Conservation (phyloP, 495 filamentous ascomycete species). For the Penicillium fimorum region DNA sequence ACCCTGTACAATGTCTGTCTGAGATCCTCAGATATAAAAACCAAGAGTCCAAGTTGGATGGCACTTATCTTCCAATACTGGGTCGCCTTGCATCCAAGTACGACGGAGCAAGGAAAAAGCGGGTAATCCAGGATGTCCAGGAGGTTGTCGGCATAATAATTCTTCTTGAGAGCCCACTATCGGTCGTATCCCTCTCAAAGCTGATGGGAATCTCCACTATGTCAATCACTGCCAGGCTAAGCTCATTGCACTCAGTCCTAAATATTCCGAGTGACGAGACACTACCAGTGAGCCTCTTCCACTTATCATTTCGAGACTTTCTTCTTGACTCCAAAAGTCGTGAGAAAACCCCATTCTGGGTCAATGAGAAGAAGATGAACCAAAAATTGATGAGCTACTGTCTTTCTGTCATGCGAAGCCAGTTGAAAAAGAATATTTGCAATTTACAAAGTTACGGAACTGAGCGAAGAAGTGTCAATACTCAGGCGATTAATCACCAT, state of each 20-base stretch:
- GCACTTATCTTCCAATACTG: slow-evolving; percentile 28
- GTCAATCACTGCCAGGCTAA: not conserved
- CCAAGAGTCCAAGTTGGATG: slow-evolving; percentile 18
- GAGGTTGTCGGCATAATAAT: slow-evolving; percentile 17
- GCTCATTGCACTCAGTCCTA: slow-evolving; percentile 15
- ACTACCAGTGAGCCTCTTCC: slow-evolving; percentile 3
- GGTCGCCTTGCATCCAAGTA: slow-evolving; percentile 4
- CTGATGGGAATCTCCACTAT: not conserved
- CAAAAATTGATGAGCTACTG: not conserved
- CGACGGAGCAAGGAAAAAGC: slow-evolving; percentile 1
- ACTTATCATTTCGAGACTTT: slow-evolving; percentile 15
- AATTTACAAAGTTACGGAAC: slow-evolving; percentile 24
- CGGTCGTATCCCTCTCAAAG: slow-evolving; percentile 5
- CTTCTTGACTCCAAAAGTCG: not conserved
- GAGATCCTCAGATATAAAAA: slow-evolving; percentile 15
- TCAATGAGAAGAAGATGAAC: not conserved
- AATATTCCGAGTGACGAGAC: slow-evolving; percentile 21
- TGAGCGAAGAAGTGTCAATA: slow-evolving; percentile 22
- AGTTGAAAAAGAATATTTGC: slow-evolving; percentile 38
- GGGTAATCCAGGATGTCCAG: slow-evolving; percentile 14
- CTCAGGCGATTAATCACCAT: slow-evolving; percentile 12
- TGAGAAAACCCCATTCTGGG: too few species aligned
- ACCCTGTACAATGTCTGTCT: slow-evolving; percentile 6
- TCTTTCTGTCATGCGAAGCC: slow-evolving; percentile 22
- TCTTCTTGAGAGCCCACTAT: slow-evolving; percentile 16